Percentiles rank a stretch among this genome's conserved stretches.
Conservation (phyloP, 257 asterid genomes). For the Fraxinus anomala region DNA sequence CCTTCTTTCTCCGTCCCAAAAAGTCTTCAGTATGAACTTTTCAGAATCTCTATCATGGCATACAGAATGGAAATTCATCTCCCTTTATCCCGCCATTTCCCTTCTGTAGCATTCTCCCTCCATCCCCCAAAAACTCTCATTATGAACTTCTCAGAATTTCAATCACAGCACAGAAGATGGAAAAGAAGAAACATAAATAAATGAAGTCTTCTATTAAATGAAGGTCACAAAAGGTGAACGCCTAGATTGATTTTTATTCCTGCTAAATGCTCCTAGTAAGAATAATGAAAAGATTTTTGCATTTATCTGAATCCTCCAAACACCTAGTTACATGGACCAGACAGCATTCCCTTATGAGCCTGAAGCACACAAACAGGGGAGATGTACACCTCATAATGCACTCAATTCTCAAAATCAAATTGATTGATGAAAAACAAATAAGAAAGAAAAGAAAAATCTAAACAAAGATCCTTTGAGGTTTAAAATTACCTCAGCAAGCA, state of each 20-base stretch:
- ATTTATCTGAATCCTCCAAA: slow-evolving; percentile 1
- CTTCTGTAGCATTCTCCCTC: not conserved
- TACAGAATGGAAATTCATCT: not conserved
- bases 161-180: not conserved
- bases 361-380: slow-evolving; percentile 15
- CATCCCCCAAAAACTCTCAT: not conserved
- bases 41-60: not conserved
- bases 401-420: not conserved
- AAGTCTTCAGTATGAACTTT: not conserved
- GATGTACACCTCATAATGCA: slow-evolving; percentile 6
- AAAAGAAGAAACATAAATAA: not conserved
- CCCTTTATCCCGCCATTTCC: not conserved
- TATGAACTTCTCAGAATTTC: not conserved
- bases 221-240: slow-evolving; percentile 8
- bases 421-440: not conserved
- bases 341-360: slow-evolving; percentile 7
- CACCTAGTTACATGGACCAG: slow-evolving; percentile 10
- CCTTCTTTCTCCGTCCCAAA: not conserved
- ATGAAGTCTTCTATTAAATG: not conserved
- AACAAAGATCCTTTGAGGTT: not conserved
- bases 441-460: slow-evolving; percentile 13
- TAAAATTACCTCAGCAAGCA: slow-evolving; percentile 76
- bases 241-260: slow-evolving; percentile 5
- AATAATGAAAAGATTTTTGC: not conserved
- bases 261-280: not conserved